phyloP scores from a whole-genome alignment of 2,329 filamentous ascomycete species.

The Tolypocladium guangdongense region DNA sequence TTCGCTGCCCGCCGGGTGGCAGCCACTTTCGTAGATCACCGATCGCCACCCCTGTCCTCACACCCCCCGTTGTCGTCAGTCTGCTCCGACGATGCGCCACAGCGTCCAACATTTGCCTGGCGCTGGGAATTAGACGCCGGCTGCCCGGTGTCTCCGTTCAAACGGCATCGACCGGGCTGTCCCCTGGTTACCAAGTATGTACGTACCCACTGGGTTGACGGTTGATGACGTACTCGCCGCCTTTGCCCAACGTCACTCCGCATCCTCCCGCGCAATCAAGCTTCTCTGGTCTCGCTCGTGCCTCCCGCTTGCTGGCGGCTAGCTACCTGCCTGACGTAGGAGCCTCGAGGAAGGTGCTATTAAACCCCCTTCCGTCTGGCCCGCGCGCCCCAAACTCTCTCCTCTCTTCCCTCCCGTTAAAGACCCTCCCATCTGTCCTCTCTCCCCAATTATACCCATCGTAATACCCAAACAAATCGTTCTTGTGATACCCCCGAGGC shows the following conservation, averaged over 20 bases:
- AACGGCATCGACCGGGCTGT: not conserved
- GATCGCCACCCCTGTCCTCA: not conserved
- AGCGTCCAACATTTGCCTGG: not conserved
- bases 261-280: constrained; percentile 9
- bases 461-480: constrained; percentile 10
- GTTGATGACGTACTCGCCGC: constrained; percentile 22
- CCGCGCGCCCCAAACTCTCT: constrained; percentile 3
- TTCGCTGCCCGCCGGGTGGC: not conserved
- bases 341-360: not conserved
- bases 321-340: not conserved
- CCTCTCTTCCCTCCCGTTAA: constrained; percentile 4
- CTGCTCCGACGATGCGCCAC: not conserved
- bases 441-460: constrained; percentile 7
- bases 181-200: not conserved
- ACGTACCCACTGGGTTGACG: not conserved
- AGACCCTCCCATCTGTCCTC: constrained; percentile 5
- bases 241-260: constrained; percentile 23
- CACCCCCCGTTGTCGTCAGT: not conserved
- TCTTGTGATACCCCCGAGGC: constrained; percentile 18
- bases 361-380: constrained; percentile 1
- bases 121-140: not conserved
- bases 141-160: not conserved
- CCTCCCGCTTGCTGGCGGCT: constrained; percentile 3
- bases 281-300: constrained; percentile 5
- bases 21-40: not conserved